These are phyloP conservation scores for Pyrenochaeta sp. DNA, from an alignment of 2,329 filamentous ascomycete species.

Conservation along the genomic window DNA sequence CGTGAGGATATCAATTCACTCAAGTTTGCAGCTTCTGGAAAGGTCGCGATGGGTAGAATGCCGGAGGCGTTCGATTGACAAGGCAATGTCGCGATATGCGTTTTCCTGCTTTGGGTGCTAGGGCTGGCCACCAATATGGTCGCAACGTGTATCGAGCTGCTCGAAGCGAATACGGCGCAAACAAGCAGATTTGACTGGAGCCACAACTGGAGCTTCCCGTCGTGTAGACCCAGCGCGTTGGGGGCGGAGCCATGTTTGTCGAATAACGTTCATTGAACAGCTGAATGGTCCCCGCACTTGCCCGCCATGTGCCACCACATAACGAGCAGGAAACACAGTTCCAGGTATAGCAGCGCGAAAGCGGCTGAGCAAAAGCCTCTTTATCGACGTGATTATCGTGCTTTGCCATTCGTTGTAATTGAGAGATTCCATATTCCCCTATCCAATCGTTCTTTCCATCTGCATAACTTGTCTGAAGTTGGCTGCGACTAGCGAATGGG, in stretches of 20 bases:
- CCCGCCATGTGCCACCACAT: conserved; percentile 22
- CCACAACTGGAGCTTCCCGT: conserved; percentile 2
- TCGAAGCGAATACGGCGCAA: conserved; percentile 20
- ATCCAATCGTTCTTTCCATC: conserved; percentile 6
- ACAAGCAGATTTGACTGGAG: conserved; percentile 2
- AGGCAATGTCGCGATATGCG: conserved; percentile 13
- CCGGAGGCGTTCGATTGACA: not conserved
- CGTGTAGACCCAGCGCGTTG: conserved; percentile 18
- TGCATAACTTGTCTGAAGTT: conserved; percentile 12
- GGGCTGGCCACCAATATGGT: conserved; percentile 8
- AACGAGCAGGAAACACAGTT: conserved; percentile 21
- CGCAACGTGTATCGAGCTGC: conserved; percentile 16
- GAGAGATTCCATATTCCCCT: not conserved
- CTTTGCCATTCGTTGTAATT: conserved; percentile 10
- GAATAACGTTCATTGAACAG: conserved; percentile 18
- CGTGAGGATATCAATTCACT: not conserved
- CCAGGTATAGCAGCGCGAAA: conserved; percentile 8
- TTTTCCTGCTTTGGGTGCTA: conserved; percentile 8
- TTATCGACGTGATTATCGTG: conserved; percentile 8
- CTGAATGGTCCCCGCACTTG: conserved; percentile 28
- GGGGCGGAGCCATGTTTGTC: conserved; percentile 4
- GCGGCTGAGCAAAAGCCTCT: conserved; percentile 28
- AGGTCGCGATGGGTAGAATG: not conserved
- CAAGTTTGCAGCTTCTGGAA: not conserved
- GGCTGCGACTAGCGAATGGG: conserved; percentile 11